Conservation (phyloP, 2,329 filamentous ascomycete genomes). For the Calonectria crousiana region DNA sequence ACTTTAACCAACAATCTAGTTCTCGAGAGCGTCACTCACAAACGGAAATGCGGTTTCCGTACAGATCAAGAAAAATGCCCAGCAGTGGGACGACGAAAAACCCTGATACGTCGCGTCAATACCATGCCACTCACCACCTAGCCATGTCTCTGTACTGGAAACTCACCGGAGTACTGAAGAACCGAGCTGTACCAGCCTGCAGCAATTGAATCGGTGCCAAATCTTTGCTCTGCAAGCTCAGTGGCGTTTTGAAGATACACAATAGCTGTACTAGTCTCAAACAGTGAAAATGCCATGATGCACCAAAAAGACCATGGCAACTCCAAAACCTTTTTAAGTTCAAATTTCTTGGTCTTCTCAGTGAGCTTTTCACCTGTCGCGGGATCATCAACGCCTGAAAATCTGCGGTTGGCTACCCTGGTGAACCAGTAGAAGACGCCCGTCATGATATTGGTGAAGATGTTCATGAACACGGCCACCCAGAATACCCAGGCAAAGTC, state of each 20-base stretch:
- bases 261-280: slow-evolving; percentile 66
- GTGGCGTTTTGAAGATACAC: slow-evolving; percentile 70
- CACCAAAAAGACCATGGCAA: slow-evolving; percentile 71
- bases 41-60: slow-evolving; percentile 67
- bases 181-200: slow-evolving; percentile 71
- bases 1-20: neutral
- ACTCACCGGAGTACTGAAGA: slow-evolving; percentile 57
- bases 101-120: slow-evolving; percentile 39
- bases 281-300: slow-evolving; percentile 65
- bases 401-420: slow-evolving; percentile 22
- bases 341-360: slow-evolving; percentile 68
- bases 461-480: slow-evolving; percentile 71
- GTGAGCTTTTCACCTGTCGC: slow-evolving; percentile 68
- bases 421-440: slow-evolving; percentile 67
- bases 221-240: slow-evolving; percentile 69
- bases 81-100: slow-evolving; percentile 69
- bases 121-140: neutral
- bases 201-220: slow-evolving; percentile 62
- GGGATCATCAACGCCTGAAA: slow-evolving; percentile 43
- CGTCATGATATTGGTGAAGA: slow-evolving; percentile 70
- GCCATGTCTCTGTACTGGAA: neutral
- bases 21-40: neutral
- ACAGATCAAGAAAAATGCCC: slow-evolving; percentile 66
- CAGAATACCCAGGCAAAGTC: slow-evolving; percentile 73
- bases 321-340: slow-evolving; percentile 64